phyloP scores from a whole-genome alignment of 306 rosid genomes.

The Trifolium dubium region DNA sequence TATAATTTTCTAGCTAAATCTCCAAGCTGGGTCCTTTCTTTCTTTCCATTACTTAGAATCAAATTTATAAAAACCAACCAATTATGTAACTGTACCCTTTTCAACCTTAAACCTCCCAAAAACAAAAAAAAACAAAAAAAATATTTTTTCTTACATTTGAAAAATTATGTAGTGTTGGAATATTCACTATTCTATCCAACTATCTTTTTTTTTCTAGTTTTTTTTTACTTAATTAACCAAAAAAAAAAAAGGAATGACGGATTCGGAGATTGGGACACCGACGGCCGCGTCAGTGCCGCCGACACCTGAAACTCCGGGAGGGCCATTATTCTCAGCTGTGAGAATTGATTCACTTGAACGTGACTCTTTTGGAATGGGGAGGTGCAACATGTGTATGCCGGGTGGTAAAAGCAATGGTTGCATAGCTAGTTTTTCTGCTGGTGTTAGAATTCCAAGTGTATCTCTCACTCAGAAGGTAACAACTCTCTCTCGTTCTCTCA shows the following conservation, averaged over 20 bases:
- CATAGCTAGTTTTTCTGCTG: slow-evolving; percentile 60
- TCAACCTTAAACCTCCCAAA: neutral
- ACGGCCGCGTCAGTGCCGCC: slow-evolving; percentile 68
- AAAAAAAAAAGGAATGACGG: slow-evolving; percentile 52
- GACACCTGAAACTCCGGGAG: slow-evolving; percentile 71
- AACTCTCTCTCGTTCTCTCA: too few species aligned
- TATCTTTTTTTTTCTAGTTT: neutral
- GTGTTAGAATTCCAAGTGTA: slow-evolving; percentile 56
- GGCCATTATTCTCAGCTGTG: slow-evolving; percentile 67
- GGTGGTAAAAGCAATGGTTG: slow-evolving; percentile 56
- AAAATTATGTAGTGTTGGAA: slow-evolving; percentile 50
- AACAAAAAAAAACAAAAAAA: slow-evolving; percentile 35
- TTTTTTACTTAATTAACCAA: neutral
- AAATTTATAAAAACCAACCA: slow-evolving; percentile 61
- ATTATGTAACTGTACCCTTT: slow-evolving; percentile 65
- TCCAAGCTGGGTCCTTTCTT: slow-evolving; percentile 59
- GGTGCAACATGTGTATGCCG: slow-evolving; percentile 81
- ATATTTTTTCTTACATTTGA: neutral
- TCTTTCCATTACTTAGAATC: slow-evolving; percentile 54
- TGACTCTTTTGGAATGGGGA: slow-evolving; percentile 61
- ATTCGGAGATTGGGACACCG: slow-evolving; percentile 65
- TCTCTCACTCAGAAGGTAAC: slow-evolving; percentile 86
- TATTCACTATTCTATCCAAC: slow-evolving; percentile 15
- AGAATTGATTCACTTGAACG: slow-evolving; percentile 76
- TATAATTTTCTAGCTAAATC: slow-evolving; percentile 2